Evolutionary conservation across 768 basidiomycete genomes (phyloP).

Genomic region (Cyclocybe aegerita): DNA sequence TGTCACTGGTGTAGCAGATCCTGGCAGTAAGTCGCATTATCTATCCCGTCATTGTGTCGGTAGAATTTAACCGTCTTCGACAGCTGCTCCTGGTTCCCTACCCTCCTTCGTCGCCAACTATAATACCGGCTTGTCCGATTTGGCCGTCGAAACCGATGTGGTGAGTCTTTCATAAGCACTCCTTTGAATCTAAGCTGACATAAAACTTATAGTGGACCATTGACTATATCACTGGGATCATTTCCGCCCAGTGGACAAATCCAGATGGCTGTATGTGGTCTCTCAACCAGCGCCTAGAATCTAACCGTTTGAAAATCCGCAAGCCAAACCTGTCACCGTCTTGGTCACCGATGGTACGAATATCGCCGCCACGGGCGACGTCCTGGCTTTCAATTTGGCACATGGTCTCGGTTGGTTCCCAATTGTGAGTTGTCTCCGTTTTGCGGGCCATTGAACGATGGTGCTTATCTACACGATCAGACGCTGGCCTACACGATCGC

Average conservation of each 20-base stretch:
- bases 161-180: not conserved
- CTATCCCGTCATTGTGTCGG: not conserved
- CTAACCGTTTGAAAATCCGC: not conserved
- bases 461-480: no score
- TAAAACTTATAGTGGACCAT: conserved; percentile 3
- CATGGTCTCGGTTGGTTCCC: conserved; percentile 4
- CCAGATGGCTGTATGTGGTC: conserved; percentile 2
- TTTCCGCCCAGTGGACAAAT: conserved; percentile 3
- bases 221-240: not conserved
- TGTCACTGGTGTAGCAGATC: not conserved
- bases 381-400: conserved; percentile 3
- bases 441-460: no score
- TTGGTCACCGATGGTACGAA: conserved; percentile 2
- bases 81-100: not conserved
- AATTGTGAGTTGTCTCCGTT: not conserved
- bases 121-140: not conserved
- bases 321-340: conserved; percentile 2
- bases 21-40: not conserved
- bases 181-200: not conserved
- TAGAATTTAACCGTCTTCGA: not conserved
- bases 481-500: no score
- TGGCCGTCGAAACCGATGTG: conserved; percentile 7
- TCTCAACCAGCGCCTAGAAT: not conserved
- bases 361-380: conserved; percentile 6
- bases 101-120: not conserved